Percentiles rank a stretch among this genome's conserved stretches.
phyloP scores from a whole-genome alignment of 129 eudicot species.

The Centrapalus pauciflorus region DNA sequence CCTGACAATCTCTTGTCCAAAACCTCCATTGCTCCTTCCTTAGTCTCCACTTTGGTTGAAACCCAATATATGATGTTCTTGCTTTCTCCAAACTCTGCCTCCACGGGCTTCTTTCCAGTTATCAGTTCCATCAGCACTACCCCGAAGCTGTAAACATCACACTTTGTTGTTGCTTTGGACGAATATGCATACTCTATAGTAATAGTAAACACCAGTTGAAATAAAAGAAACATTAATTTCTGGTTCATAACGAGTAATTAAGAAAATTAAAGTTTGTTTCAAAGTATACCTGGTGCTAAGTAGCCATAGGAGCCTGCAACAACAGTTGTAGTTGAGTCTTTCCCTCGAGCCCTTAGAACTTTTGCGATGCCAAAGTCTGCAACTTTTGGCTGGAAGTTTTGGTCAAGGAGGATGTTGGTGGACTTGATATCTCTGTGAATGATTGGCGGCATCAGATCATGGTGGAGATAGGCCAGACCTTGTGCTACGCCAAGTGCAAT shows the following conservation, averaged over 20 bases:
- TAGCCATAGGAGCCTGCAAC: conserved; percentile 94
- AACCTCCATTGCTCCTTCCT: conserved; percentile 70
- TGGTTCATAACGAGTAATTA: not conserved
- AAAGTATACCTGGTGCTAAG: conserved; percentile 76
- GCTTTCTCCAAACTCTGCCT: conserved; percentile 88
- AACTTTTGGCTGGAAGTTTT: conserved; percentile 63
- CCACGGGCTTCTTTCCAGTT: conserved; percentile 90
- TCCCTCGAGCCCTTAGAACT: conserved; percentile 72
- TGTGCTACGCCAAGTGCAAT: conserved; percentile 90
- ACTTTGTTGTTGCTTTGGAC: conserved; percentile 80
- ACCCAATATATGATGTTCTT: conserved; percentile 88
- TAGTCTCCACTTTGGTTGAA: conserved; percentile 71
- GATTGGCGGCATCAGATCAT: conserved; percentile 67
- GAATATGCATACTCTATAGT: conserved; percentile 80
- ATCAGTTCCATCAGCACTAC: conserved; percentile 85
- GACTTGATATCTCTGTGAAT: conserved; percentile 89
- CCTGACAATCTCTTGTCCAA: conserved; percentile 58
- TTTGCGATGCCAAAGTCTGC: conserved; percentile 97
- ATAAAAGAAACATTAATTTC: not conserved
- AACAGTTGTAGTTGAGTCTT: conserved; percentile 72
- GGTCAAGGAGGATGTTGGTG: conserved; percentile 75
- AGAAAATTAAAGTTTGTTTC: not conserved
- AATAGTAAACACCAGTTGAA: not conserved
- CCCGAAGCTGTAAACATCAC: conserved; percentile 93
- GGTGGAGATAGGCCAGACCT: conserved; percentile 89